phyloP scores from a whole-genome alignment of 2,329 filamentous ascomycete genomes.

The Diaporthe citri region DNA sequence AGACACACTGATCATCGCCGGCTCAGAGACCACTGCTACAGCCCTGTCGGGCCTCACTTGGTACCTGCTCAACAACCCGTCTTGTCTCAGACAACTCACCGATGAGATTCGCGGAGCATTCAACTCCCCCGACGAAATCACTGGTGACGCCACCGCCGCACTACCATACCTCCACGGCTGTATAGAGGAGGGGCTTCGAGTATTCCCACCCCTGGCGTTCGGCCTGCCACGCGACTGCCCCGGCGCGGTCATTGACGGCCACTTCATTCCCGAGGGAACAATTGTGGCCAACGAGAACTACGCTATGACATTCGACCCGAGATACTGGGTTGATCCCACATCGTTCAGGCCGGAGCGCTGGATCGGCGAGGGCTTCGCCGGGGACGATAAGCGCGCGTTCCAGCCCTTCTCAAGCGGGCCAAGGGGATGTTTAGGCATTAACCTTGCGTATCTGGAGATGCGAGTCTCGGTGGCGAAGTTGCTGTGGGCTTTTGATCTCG shows the following conservation, averaged over 20 bases:
- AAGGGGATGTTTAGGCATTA: slow-evolving; percentile 34
- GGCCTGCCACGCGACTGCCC: slow-evolving; percentile 48
- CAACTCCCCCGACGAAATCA: slow-evolving; percentile 52
- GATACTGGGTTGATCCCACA: slow-evolving; percentile 58
- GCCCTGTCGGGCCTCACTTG: slow-evolving; percentile 46
- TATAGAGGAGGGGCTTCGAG: slow-evolving; percentile 51
- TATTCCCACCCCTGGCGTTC: slow-evolving; percentile 50
- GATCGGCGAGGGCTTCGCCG: slow-evolving; percentile 49
- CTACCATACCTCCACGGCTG: slow-evolving; percentile 53
- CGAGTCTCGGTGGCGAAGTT: slow-evolving; percentile 42
- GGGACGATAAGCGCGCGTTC: slow-evolving; percentile 34
- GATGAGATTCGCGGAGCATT: slow-evolving; percentile 55
- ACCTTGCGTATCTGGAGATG: slow-evolving; percentile 45
- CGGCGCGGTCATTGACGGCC: slow-evolving; percentile 49
- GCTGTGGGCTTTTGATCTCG: slow-evolving; percentile 45
- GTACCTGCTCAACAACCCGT: slow-evolving; percentile 49
- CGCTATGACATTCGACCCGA: slow-evolving; percentile 56
- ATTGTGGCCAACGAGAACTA: slow-evolving; percentile 58
- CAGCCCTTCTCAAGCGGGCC: slow-evolving; percentile 38
- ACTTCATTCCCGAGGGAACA: slow-evolving; percentile 51
- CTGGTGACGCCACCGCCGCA: slow-evolving; percentile 46
- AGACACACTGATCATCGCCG: slow-evolving; percentile 46
- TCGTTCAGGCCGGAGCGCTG: slow-evolving; percentile 63
- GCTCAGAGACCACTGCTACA: slow-evolving; percentile 52
- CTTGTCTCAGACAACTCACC: slow-evolving; percentile 48